These are phyloP conservation scores for Solanum lycopersicoides DNA, from an alignment of 257 asterid species.

Conservation along the genomic window DNA sequence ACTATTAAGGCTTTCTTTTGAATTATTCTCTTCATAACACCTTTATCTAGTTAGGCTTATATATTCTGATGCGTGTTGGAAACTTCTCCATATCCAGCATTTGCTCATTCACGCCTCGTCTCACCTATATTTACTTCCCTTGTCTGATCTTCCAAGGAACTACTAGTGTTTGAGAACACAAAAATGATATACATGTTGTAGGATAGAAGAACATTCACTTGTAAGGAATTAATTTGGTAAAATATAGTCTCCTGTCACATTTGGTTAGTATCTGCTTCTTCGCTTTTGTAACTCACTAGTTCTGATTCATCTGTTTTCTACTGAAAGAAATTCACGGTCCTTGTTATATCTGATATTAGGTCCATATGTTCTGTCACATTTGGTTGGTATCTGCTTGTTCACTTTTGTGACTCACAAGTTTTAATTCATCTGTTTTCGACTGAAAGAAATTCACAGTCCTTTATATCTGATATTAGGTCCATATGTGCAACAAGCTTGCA, in stretches of 20 bases:
- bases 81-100: background rate
- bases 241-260: background rate
- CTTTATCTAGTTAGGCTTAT: background rate
- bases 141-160: background rate
- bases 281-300: background rate
- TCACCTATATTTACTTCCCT: background rate
- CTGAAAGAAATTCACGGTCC: background rate
- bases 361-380: background rate
- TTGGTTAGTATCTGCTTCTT: background rate
- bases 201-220: background rate
- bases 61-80: background rate
- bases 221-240: background rate
- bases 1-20: background rate
- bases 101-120: background rate
- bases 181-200: background rate
- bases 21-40: background rate
- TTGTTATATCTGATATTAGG: background rate
- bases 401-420: background rate
- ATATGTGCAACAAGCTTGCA: constrained; percentile 93
- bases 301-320: background rate
- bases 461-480: constrained; percentile 37
- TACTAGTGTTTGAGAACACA: background rate
- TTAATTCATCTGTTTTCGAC: background rate
- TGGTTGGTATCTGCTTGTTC: background rate
- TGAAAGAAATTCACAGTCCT: constrained; percentile 1